Conservation (phyloP, 345 rosid genomes). For the Hibiscus syriacus region DNA sequence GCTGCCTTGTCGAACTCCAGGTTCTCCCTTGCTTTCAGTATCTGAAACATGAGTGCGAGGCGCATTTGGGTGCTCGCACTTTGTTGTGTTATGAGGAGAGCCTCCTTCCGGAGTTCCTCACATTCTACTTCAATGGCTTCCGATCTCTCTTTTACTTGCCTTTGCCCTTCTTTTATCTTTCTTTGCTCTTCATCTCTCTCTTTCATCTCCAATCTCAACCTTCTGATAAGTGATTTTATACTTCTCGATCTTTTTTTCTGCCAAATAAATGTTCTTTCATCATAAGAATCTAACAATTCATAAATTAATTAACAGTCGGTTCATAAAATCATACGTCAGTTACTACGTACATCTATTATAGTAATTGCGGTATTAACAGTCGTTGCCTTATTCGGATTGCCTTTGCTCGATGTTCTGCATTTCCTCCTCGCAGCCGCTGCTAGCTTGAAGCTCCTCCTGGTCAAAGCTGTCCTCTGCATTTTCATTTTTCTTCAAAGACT, state of each 20-base stretch:
- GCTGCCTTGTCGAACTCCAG: constrained; percentile 5
- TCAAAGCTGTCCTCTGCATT: not conserved
- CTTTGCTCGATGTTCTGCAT: not conserved
- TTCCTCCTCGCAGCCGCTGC: not conserved
- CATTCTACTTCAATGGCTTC: constrained; percentile 3
- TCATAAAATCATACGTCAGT: too few species aligned
- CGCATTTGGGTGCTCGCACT: not conserved
- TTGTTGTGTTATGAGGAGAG: not conserved
- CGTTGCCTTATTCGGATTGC: not conserved
- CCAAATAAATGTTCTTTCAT: not conserved
- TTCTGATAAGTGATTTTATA: not conserved
- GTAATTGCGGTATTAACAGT: too few species aligned
- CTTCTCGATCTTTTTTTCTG: not conserved
- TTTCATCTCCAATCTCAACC: not conserved
- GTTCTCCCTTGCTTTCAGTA: constrained; percentile 9
- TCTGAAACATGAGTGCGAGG: constrained; percentile 1
- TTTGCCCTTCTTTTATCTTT: not conserved
- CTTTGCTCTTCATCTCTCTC: not conserved
- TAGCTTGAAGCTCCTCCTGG: not conserved
- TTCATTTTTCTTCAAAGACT: not conserved
- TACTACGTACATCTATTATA: too few species aligned
- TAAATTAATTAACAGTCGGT: too few species aligned
- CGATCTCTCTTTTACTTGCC: not conserved
- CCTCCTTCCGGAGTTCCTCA: constrained; percentile 8
- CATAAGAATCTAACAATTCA: too few species aligned